A percentile compares a stretch with the other conserved stretches of the same genome.
These are phyloP conservation scores for Echinochloa phyllopogon DNA, from an alignment of 176 grass and related monocot genomes.

Conservation along the genomic window DNA sequence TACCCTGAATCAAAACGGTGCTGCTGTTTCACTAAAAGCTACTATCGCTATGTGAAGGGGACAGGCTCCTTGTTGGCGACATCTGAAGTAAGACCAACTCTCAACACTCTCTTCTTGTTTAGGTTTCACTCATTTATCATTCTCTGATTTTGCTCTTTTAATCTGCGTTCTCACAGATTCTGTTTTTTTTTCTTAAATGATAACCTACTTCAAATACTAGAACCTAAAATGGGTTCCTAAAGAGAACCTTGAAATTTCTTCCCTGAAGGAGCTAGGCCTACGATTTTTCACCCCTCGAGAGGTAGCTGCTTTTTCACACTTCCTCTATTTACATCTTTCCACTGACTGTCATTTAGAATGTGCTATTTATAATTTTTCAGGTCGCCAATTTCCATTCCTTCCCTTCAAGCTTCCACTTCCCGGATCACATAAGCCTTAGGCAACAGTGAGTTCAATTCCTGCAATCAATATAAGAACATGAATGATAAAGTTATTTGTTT, in stretches of 20 bases:
- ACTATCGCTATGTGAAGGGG: conserved; percentile 94
- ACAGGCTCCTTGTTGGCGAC: conserved; percentile 86
- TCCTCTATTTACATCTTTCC: conserved; percentile 12
- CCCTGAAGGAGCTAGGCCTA: conserved; percentile 65
- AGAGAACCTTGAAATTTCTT: conserved; percentile 64
- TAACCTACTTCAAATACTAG: conserved; percentile 49
- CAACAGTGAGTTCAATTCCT: conserved; percentile 70
- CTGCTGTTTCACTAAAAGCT: conserved; percentile 98
- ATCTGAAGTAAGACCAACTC: conserved; percentile 60
- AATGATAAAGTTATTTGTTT: not conserved
- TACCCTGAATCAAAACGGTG: conserved; percentile 80
- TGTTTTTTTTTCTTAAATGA: not conserved
- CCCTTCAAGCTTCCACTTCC: conserved; percentile 78
- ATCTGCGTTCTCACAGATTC: conserved; percentile 16
- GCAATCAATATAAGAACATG: conserved; percentile 1
- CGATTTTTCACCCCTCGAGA: conserved; percentile 88
- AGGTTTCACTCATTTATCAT: conserved; percentile 3
- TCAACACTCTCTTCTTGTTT: conserved; percentile 24
- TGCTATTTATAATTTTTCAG: conserved; percentile 60
- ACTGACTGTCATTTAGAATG: conserved; percentile 6
- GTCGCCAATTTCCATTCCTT: conserved; percentile 96
- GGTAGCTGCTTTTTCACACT: conserved; percentile 47
- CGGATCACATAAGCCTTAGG: conserved; percentile 61
- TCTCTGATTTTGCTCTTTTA: conserved; percentile 32
- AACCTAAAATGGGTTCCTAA: conserved; percentile 49